Evolutionary conservation across 371 early-diverging fungal species (phyloP), one percentile per base, ranked within the genome.

Genomic region (Phascolomyces articulosus): DNA sequence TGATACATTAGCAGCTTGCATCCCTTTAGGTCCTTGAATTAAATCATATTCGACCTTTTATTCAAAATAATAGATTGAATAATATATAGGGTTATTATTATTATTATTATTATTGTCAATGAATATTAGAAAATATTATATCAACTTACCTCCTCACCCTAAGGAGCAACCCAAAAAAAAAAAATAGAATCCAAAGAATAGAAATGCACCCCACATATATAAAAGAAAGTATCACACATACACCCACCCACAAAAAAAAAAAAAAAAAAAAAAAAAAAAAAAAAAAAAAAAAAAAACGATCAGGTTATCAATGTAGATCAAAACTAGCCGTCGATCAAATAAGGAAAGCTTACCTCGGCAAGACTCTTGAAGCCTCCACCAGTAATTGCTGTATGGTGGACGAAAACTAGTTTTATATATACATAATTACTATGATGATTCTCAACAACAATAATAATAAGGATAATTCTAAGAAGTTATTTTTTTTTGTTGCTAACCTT

Each of bases 351-450:
- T 86, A 86, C 90, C 82, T 95, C 93, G 65, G 89, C 89, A 40
- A 94, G 82, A 71, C 93, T 92, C 75, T 92, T 91, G 73, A 95
- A 95, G 20, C 93, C 93, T 21, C 93, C 93, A 60, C 88, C 82
- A 64, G 88, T 90, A 63, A 95, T 94, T 23, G 93, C 91, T 10
- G 93, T 91, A 65, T 93, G 92, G 71, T 95, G 95, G 23, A 95
- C 95, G 84, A 95, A 95, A 18, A 95, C 93, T 85, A 70, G 62
- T 71, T 56, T 21, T 21, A 11, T 21, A 21, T 28, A 47, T 3
- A 27, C 24, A n/a, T 18, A 47, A 26, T 29, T 6, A 48, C 38
- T 26, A 23, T 11, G 7, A 40, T 34, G n/a, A n/a, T n/a, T n/a
- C n/a, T n/a, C n/a, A n/a, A n/a, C n/a, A n/a, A n/a, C n/a, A n/a